A percentile compares a stretch with the other conserved stretches of the same genome.
These are phyloP conservation scores for Xylariaceae sp. DNA, from an alignment of 2,329 filamentous ascomycete species.

Conservation along the genomic window DNA sequence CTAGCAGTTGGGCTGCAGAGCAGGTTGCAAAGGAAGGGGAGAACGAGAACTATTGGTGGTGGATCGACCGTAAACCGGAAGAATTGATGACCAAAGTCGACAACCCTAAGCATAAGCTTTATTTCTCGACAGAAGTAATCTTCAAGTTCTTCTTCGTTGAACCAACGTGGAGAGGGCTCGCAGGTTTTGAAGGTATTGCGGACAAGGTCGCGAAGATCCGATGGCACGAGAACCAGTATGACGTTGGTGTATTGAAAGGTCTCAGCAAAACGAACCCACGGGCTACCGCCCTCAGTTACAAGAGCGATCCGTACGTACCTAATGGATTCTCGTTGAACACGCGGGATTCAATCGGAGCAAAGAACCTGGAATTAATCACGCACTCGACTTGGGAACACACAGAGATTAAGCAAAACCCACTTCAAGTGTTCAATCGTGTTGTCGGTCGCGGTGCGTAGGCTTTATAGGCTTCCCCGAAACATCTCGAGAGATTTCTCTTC, in stretches of 20 bases:
- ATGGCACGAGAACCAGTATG: constrained; percentile 1
- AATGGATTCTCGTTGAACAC: too few species aligned
- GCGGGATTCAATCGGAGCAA: neutral
- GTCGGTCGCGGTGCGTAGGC: too few species aligned
- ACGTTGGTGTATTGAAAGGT: neutral
- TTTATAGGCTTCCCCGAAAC: too few species aligned
- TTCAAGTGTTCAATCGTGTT: too few species aligned
- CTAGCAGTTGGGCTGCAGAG: constrained; percentile 8
- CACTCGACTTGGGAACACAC: too few species aligned
- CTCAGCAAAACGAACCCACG: neutral
- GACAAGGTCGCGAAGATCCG: neutral
- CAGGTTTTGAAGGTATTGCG: neutral
- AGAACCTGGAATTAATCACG: too few species aligned
- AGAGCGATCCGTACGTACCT: neutral
- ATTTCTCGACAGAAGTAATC: constrained; percentile 21
- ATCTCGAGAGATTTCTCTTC: too few species aligned
- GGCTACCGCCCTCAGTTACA: neutral
- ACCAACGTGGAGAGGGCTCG: constrained; percentile 8
- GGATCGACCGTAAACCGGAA: neutral
- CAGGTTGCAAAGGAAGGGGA: too few species aligned
- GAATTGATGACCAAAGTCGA: neutral
- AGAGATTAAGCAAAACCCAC: too few species aligned
- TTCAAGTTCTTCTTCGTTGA: constrained; percentile 16
- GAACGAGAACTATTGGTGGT: too few species aligned
- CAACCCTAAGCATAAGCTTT: constrained; percentile 6